A percentile compares a stretch with the other conserved stretches of the same genome.
Conservation (phyloP, 805 yeast genomes). For the Clavispora phyllophila region DNA sequence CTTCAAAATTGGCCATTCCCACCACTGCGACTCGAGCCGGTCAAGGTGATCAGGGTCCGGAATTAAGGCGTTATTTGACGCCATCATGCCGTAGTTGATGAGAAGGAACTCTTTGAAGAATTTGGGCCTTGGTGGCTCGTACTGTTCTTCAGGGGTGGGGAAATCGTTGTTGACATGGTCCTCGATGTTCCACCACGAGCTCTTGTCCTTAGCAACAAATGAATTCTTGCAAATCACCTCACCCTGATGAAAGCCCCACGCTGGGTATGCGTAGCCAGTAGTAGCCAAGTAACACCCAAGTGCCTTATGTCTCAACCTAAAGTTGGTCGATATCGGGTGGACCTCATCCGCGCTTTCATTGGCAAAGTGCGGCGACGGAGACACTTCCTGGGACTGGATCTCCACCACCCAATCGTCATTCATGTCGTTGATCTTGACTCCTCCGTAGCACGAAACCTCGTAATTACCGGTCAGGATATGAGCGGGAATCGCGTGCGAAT, state of each 20-base stretch:
- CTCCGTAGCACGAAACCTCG: constrained; percentile 90
- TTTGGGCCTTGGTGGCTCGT: constrained; percentile 51
- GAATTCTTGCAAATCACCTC: constrained; percentile 67
- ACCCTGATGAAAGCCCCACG: constrained; percentile 83
- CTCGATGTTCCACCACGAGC: constrained; percentile 81
- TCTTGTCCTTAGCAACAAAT: constrained; percentile 49
- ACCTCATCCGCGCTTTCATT: constrained; percentile 46
- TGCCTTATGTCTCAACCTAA: constrained; percentile 59
- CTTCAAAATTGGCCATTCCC: constrained; percentile 87
- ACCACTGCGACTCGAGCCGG: constrained; percentile 63
- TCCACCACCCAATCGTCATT: constrained; percentile 92
- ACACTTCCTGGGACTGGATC: constrained; percentile 56
- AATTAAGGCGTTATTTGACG: constrained; percentile 75
- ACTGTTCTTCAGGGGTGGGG: constrained; percentile 23
- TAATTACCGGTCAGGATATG: constrained; percentile 60
- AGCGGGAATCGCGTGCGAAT: constrained; percentile 76
- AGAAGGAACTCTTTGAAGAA: constrained; percentile 74
- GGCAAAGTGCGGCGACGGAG: constrained; percentile 36
- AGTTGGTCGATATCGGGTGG: constrained; percentile 74
- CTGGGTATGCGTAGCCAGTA: constrained; percentile 62
- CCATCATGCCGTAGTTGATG: constrained; percentile 81
- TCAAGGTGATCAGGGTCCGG: constrained; percentile 77
- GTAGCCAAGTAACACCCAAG: constrained; percentile 77
- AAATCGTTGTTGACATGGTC: constrained; percentile 53
- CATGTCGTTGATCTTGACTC: constrained; percentile 61